Percentiles rank a stretch among this genome's conserved stretches.
Conservation (phyloP, 192 early-diverging fungal species). For the Umbelopsis sp. region DNA sequence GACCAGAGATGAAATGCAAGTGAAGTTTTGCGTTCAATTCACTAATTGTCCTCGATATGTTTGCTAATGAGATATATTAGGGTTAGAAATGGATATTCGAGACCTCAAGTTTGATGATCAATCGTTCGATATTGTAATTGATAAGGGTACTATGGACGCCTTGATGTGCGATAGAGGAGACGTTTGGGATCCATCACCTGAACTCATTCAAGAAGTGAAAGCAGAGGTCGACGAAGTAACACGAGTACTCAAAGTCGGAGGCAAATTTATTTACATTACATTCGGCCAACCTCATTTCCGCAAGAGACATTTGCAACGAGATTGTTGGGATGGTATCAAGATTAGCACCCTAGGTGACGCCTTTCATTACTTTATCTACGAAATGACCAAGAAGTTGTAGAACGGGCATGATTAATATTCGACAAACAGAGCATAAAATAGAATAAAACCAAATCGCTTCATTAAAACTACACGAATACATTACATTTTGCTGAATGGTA, state of each 20-base stretch:
- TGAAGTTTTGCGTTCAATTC: not conserved
- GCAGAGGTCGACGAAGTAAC: conserved; percentile 78
- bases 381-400: conserved; percentile 53
- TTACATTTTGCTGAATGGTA: not conserved
- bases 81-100: conserved; percentile 79
- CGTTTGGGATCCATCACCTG: conserved; percentile 82
- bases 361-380: conserved; percentile 81
- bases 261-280: conserved; percentile 86
- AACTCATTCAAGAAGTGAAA: conserved; percentile 64
- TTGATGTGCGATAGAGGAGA: conserved; percentile 86
- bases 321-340: conserved; percentile 61
- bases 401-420: not conserved
- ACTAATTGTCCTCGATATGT: no score
- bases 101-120: conserved; percentile 61
- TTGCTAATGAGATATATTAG: conserved; percentile 18
- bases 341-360: conserved; percentile 72
- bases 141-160: conserved; percentile 93
- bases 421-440: not conserved
- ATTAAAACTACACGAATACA: not conserved
- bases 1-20: conserved; percentile 60
- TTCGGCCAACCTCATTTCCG: conserved; percentile 93
- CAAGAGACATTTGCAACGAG: conserved; percentile 67
- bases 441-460: not conserved
- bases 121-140: conserved; percentile 76
- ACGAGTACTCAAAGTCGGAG: conserved; percentile 72